These are phyloP conservation scores for Ustilago nuda DNA, from an alignment of 1,284 basidiomycete species.

Conservation along the genomic window DNA sequence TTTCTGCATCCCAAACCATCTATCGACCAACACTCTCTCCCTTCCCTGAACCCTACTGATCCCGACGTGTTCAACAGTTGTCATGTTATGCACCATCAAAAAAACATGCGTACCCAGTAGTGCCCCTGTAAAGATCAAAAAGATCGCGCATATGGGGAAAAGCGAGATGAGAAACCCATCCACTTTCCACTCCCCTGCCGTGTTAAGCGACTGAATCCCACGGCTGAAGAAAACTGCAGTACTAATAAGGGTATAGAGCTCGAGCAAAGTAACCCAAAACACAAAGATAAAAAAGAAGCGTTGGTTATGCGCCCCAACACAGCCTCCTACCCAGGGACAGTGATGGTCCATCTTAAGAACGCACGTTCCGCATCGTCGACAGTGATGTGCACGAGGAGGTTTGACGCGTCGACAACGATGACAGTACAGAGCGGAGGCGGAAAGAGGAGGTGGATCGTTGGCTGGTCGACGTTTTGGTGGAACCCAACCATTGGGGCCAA, in stretches of 20 bases:
- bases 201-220: constrained; percentile 38
- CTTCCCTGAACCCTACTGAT: constrained; percentile 75
- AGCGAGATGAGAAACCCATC: constrained; percentile 78
- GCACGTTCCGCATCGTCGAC: constrained; percentile 79
- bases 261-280: constrained; percentile 74
- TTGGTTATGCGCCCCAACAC: constrained; percentile 83
- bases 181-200: constrained; percentile 64
- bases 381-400: constrained; percentile 81
- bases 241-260: constrained; percentile 75
- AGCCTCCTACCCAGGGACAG: constrained; percentile 79
- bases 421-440: constrained; percentile 58
- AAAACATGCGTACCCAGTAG: constrained; percentile 76
- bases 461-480: constrained; percentile 25
- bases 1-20: constrained; percentile 43
- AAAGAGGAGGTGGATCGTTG: constrained; percentile 39
- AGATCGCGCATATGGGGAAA: constrained; percentile 75
- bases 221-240: constrained; percentile 68
- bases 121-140: constrained; percentile 77
- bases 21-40: constrained; percentile 73
- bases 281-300: constrained; percentile 83
- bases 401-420: constrained; percentile 73
- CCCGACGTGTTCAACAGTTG: constrained; percentile 81
- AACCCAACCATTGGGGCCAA: constrained; percentile 13
- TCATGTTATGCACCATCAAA: constrained; percentile 77
- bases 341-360: constrained; percentile 82